phyloP scores from a whole-genome alignment of 2,329 filamentous ascomycete species.

The Fusarium penzigii region DNA sequence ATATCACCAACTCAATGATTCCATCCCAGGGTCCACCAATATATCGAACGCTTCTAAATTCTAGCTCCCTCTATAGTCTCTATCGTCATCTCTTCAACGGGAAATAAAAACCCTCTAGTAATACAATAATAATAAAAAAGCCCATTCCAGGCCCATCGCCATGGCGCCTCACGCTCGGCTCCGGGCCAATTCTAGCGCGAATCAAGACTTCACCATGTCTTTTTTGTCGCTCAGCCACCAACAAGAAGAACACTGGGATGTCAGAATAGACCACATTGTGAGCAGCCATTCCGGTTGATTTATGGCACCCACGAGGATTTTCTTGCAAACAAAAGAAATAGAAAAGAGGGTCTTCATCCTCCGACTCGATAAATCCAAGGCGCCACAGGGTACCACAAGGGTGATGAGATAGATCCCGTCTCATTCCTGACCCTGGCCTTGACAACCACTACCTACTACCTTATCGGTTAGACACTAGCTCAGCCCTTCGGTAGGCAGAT shows the following conservation, averaged over 20 bases:
- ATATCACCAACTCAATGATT: too few species aligned
- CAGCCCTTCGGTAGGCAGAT: neutral
- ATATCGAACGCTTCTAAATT: too few species aligned
- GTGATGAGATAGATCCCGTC: neutral
- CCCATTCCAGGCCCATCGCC: conserved; percentile 2
- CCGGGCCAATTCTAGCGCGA: neutral
- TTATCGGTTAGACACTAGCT: neutral
- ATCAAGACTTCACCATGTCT: neutral
- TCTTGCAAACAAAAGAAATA: too few species aligned
- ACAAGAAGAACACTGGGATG: neutral
- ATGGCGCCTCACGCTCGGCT: neutral
- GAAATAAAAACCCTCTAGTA: too few species aligned
- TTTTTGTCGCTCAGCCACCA: neutral
- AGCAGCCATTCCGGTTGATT: too few species aligned
- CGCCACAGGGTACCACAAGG: too few species aligned
- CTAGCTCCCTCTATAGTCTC: too few species aligned
- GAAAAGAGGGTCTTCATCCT: too few species aligned
- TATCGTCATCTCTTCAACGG: too few species aligned
- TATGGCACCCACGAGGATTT: too few species aligned
- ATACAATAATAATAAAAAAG: neutral
- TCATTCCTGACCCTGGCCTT: neutral
- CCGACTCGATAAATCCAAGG: too few species aligned
- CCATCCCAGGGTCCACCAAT: too few species aligned
- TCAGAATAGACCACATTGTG: neutral
- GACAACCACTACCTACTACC: neutral